A percentile compares a stretch with the other conserved stretches of the same genome.
phyloP scores from a whole-genome alignment of 176 grass and related monocot species.

The Dactylis glomerata region DNA sequence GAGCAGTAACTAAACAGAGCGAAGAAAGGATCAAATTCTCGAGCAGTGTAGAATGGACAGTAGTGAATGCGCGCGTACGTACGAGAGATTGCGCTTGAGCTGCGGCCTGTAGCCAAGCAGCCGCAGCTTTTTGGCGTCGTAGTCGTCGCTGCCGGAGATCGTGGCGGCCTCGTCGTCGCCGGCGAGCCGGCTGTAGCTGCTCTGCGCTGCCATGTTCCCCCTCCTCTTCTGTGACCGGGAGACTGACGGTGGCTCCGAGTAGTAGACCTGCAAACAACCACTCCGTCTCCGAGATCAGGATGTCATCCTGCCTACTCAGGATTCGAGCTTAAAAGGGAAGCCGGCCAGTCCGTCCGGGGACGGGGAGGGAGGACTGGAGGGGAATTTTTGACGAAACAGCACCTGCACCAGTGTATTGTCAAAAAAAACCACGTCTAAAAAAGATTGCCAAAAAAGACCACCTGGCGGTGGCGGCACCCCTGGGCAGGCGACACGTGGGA shows the following conservation, averaged over 20 bases:
- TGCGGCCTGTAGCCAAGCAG: conserved; percentile 77
- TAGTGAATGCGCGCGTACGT: neutral
- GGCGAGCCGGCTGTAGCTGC: conserved; percentile 39
- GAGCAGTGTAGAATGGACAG: neutral
- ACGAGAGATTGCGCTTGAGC: conserved; percentile 85
- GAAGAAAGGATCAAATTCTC: neutral
- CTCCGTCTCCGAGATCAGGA: neutral
- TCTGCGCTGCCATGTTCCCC: conserved; percentile 12
- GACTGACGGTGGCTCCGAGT: neutral
- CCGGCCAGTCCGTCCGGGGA: neutral
- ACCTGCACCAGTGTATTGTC: no score
- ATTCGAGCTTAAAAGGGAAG: neutral
- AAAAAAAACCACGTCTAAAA: no score
- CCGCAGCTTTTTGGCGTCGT: conserved; percentile 34
- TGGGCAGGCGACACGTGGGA: no score
- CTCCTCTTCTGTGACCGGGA: neutral
- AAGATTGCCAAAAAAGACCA: no score
- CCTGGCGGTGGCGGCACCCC: no score
- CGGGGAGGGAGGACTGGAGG: no score
- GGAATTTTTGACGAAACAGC: no score
- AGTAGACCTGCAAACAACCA: neutral
- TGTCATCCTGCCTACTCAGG: no score
- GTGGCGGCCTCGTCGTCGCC: neutral
- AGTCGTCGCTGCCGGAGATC: neutral
- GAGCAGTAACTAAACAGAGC: neutral